These are phyloP conservation scores for Cephaloascus albidus DNA, from an alignment of 805 yeast species.

Conservation along the genomic window DNA sequence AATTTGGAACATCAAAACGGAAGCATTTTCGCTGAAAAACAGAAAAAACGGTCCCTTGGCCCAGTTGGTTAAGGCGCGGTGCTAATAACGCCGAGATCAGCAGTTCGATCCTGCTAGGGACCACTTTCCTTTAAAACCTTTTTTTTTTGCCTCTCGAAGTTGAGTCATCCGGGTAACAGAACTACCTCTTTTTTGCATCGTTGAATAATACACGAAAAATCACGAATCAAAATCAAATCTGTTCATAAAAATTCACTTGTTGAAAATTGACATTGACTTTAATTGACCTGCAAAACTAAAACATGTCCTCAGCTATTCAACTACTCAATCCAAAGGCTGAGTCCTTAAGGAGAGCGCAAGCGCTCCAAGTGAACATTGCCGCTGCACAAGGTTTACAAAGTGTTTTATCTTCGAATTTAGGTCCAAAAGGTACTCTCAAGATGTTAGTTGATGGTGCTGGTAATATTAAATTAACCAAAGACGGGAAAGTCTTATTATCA, in stretches of 20 bases:
- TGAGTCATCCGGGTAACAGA: no score
- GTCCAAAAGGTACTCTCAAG: constrained; percentile 95
- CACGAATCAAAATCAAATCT: no score
- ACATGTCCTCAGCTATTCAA: constrained; percentile 61
- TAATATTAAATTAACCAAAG: constrained; percentile 88
- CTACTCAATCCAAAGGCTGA: constrained; percentile 95
- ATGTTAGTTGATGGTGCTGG: constrained; percentile 98
- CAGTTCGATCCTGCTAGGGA: constrained; percentile 87
- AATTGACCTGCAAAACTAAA: constrained; percentile 1
- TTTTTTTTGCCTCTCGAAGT: no score
- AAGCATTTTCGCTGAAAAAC: no score
- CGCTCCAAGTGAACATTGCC: constrained; percentile 86
- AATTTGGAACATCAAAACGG: no score
- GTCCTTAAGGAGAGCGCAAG: constrained; percentile 91
- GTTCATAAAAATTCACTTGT: no score
- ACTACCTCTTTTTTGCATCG: no score
- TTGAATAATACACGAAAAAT: no score
- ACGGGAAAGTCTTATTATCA: constrained; percentile 84
- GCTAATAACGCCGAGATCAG: constrained; percentile 59
- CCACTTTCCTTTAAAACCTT: no score
- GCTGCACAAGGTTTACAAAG: constrained; percentile 97
- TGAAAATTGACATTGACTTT: no score
- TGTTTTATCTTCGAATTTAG: constrained; percentile 84
- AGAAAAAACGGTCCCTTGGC: constrained; percentile 51
- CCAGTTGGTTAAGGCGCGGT: constrained; percentile 47